phyloP scores from a whole-genome alignment of 1,139 yeast genomes.

The Magnusiomyces suaveolens region DNA sequence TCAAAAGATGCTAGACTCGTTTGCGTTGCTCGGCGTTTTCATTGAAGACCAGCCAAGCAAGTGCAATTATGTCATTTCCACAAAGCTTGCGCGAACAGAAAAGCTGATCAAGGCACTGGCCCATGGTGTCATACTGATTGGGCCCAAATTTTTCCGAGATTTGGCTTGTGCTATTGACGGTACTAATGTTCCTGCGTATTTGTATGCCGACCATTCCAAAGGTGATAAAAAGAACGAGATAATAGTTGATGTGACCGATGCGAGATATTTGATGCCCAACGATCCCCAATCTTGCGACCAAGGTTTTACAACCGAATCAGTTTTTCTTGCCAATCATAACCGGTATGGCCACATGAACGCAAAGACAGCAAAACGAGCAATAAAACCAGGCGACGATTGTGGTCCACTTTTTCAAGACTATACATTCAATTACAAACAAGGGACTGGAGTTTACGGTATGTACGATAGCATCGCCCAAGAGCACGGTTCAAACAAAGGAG shows the following conservation, averaged over 20 bases:
- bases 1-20: neutral
- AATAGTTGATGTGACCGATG: neutral
- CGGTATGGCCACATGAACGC: neutral
- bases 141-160: constrained; percentile 27
- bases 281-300: neutral
- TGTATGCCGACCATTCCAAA: neutral
- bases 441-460: neutral
- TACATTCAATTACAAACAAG: neutral
- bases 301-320: neutral
- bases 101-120: constrained; percentile 55
- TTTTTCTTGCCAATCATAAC: neutral
- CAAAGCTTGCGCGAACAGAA: constrained; percentile 71
- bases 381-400: neutral
- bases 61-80: constrained; percentile 44
- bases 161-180: neutral
- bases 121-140: constrained; percentile 33
- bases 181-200: neutral
- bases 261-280: neutral
- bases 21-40: neutral
- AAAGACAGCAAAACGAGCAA: neutral
- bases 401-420: neutral
- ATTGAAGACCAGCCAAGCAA: neutral
- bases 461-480: neutral
- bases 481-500: neutral
- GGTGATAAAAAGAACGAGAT: neutral